Base-by-base conservation (phyloP, 1,139 yeast species). In the Hemisphaericaspora lyxosophila region DNA sequence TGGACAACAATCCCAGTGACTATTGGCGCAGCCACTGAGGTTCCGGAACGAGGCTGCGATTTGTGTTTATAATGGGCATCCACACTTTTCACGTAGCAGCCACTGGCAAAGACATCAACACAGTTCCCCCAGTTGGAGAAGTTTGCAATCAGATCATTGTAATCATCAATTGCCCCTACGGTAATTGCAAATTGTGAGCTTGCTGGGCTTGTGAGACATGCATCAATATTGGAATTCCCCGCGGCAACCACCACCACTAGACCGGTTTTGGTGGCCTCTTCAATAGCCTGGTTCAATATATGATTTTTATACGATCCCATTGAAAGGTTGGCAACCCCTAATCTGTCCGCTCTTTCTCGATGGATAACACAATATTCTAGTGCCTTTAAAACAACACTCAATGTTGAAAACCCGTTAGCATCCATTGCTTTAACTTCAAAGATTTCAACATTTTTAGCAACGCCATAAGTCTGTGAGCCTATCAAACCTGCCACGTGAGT, bases 401-500 rank as follows among this genome's bases (percentile, higher is more conserved):
- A 59, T 2, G 77, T 68, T 0, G 95, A 95, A 27, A 74, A 71
- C 7, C 26, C 26, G 5, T 8, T 22, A 4, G 26, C 5, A 11
- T 20, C 22, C 0, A 95, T 96, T 24, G 32, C 39, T 11, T 26
- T 26, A n/a, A 88, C 78, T 26, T 81, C 89, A 4, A 84, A 64
- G 3, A 88, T 53, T 11, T 66, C 67, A n/a, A 73, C 80, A n/a
- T 72, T 59, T 50, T 88, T 88, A 7, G 95, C 84, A 0, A 85
- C 92, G 0, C 96, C 96, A 55, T 69, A 87, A 0, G 81, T 75
- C 27, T 55, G 62, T 0, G 95, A 84, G 0, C 92, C 96, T 24
- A 86, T 73, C 8, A 87, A 58, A 0, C 96, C 95, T 0, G 96
- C 94, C 3, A 87, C 95, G 58, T 88, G 96, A 0, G 96, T 86